Base-by-base conservation (phyloP, 257 asterid species). In the Euphrasia confusa region DNA sequence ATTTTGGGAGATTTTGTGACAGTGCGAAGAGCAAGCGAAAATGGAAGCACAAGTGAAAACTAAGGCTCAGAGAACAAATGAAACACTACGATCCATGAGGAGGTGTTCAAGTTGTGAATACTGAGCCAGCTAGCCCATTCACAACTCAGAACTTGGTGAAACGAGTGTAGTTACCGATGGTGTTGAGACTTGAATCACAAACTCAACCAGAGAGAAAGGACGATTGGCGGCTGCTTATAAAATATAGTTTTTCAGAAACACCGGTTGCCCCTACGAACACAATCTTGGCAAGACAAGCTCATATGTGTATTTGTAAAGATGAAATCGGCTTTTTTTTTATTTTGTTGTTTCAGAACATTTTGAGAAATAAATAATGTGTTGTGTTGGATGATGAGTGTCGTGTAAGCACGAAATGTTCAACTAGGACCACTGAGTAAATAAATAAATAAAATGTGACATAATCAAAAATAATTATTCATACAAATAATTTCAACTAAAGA, bases 101-200 rank as follows among this genome's bases (percentile, higher is more conserved):
- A 79, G 86, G 66, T 69, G 74, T 44, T 17, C 45, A 21, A 84
- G 93, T 57, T 74, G 72, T 27, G 68, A 78, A 8, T 59, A 32
- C 18, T 78, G 69, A 80, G 45, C 7, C 10, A 13, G 52, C 14
- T 2, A 14, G n/a, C n/a, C n/a, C n/a, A 45, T 4, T 45, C n/a
- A 13, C 17, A 14, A 45, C 18, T n/a, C 12, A 21, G 18, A 1
- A 45, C 52, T 13, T 14, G 52, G 2, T n/a, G 50, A 44, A 44
- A 10, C 5, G 21, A n/a, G 52, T 45, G 52, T 1, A 2, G 24
- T 37, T 37, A 7, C 42, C 42, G 10, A 37, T 37, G 39, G 15
- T 44, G 15, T 44, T 44, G 4, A 21, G 24, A 21, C 1, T 21
- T 1, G 50, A 44, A 44, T 44, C n/a, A 44, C 14, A 15, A 44